Base-by-base conservation (phyloP, 1,139 yeast species). In the Pichia sp. region DNA sequence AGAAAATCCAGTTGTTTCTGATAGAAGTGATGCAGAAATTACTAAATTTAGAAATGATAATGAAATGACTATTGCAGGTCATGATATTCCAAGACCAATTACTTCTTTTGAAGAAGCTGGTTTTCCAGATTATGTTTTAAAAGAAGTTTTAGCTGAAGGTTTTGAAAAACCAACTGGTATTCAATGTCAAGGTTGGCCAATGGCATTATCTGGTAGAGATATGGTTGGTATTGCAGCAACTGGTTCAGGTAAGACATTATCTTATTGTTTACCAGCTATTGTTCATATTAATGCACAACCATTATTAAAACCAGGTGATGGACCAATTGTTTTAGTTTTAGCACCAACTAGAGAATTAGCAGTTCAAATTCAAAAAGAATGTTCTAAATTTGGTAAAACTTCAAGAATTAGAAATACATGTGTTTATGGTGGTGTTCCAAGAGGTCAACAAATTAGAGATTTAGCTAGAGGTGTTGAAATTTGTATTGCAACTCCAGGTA, bases 161-260 rank as follows among this genome's bases (percentile, higher is more conserved):
- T 91, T 91, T 71, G 93, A 83, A 46, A 78, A 72, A 51, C 98
- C 98, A 56, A 91, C 98, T 45, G 87, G 87, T 52, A 91, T 91
- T 62, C 98, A 91, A 71, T 86, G 96, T 66, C 98, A 93, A 72
- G 98, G 98, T 70, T 91, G 98, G 98, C 98, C 98, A 50, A 91
- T 91, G 98, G 98, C 98, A 61, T 74, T 89, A 50, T 80, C 91
- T 58, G 98, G 98, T 72, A 84, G 97, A 70, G 97, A 91, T 66
- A 86, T 91, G 89, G 83, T 91, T 66, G 98, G 98, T 74, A 84
- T 91, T 64, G 97, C 98, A 46, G 83, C 96, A 54, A 91, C 98
- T 55, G 98, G 98, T 69, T 88, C 96, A 44, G 98, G 98, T 74
- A 91, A 91, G 74, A 91, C 98, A 50, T 75, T 91, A 57, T 85